Evolutionary conservation across 129 eudicot genomes (phyloP).

Genomic region (Tanacetum coccineum): DNA sequence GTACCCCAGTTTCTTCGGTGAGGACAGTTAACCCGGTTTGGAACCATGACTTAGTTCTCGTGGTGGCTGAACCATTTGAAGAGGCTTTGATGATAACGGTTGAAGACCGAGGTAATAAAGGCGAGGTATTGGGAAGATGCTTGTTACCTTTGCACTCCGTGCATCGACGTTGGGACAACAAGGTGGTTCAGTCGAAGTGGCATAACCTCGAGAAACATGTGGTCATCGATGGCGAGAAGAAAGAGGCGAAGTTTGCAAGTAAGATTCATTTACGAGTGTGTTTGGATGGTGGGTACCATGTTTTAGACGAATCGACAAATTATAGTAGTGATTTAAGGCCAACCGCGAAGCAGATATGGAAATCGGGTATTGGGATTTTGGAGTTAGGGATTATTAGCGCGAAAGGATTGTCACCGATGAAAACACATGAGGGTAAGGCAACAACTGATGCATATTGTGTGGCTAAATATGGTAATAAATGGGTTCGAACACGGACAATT

Average conservation of each 20-base stretch:
- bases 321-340: constrained; percentile 77
- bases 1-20: constrained; percentile 37
- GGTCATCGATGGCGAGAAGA: constrained; percentile 59
- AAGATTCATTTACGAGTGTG: constrained; percentile 74
- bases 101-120: constrained; percentile 63
- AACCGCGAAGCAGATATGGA: constrained; percentile 68
- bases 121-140: constrained; percentile 55
- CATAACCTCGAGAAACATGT: constrained; percentile 69
- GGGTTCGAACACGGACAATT: constrained; percentile 87
- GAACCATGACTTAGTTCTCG: constrained; percentile 85
- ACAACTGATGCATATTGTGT: constrained; percentile 89
- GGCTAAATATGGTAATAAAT: constrained; percentile 77
- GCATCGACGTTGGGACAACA: constrained; percentile 65
- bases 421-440: constrained; percentile 59
- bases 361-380: constrained; percentile 64
- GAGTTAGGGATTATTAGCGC: constrained; percentile 89
- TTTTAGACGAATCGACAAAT: constrained; percentile 76
- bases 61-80: constrained; percentile 77
- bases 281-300: constrained; percentile 92
- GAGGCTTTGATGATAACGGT: constrained; percentile 69
- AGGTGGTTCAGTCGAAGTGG: constrained; percentile 72
- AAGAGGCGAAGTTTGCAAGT: constrained; percentile 66
- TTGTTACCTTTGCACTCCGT: constrained; percentile 42
- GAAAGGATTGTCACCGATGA: constrained; percentile 68
- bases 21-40: constrained; percentile 70